Evolutionary conservation across 1,284 basidiomycete species (phyloP), one percentile per base, ranked within the genome.

Genomic region (Naganishia sp.): DNA sequence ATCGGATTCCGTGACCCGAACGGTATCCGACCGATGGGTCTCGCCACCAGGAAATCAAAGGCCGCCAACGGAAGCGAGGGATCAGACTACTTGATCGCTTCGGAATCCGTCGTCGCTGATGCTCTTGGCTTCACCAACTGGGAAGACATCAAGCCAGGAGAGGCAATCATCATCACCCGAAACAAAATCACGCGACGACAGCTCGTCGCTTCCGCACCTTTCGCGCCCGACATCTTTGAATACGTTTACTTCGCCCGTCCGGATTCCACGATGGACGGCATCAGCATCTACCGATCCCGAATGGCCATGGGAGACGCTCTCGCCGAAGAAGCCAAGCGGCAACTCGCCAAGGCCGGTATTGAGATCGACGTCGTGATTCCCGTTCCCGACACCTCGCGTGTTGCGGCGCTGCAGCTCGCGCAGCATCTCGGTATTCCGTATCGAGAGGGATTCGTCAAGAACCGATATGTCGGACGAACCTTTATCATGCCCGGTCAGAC

Each of bases 401-500:
- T 98, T 0, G 94, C 96, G 9, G 96, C 96, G 4, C 82, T 99
- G 66, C 95, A 99, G 78, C 82, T 95, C 53, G 96, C 96, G 23
- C 95, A 99, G 79, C 90, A 88, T 75, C 84, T 99, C 57, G 79
- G 85, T 18, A 83, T 99, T 39, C 95, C 96, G 2, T 99, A 99
- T 81, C 87, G 96, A 56, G 96, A 99, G 82, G 96, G 96, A 3
- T 99, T 99, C 78, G 88, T 99, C 74, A 99, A 99, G 84, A 99
- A 99, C 80, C 88, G 96, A 54, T 99, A 99, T 81, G 92, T 99
- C 55, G 96, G 95, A 3, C 84, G 96, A 69, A 99, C 96, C 0
- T 99, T 99, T 80, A 99, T 99, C 82, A 99, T 99, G 96, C 95
- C 96, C 9, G 96, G 95, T 28, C 96, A 99, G 77, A 88, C 90